phyloP scores from a whole-genome alignment of 306 rosid genomes.

The Trichosanthes truncata region DNA sequence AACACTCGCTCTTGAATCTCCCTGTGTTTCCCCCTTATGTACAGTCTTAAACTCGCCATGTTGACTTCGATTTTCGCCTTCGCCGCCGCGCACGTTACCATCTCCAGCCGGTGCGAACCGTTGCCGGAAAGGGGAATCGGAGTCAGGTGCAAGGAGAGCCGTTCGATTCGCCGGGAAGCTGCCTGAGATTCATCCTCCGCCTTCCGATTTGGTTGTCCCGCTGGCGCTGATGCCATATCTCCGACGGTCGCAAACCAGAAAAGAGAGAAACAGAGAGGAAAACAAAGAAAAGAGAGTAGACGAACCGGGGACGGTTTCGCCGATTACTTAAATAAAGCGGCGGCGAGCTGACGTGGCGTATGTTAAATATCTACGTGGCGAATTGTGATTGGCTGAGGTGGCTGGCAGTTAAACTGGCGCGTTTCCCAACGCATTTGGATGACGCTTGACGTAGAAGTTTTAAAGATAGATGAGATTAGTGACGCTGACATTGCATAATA shows the following conservation, averaged over 20 bases:
- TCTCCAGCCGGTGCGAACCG: constrained; percentile 10
- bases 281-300: no score
- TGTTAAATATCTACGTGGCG: not conserved
- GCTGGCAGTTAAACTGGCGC: not conserved
- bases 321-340: not conserved
- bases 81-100: constrained; percentile 29
- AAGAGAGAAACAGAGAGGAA: no score
- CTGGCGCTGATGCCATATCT: not conserved
- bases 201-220: not conserved
- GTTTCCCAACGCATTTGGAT: not conserved
- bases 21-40: constrained; percentile 54
- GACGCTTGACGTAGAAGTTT: not conserved
- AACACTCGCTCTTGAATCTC: constrained; percentile 60
- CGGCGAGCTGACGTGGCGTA: not conserved
- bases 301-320: not conserved
- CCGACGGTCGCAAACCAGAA: not conserved
- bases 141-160: constrained; percentile 45
- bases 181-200: constrained; percentile 24
- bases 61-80: constrained; percentile 21
- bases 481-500: not conserved
- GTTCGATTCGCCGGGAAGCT: constrained; percentile 38
- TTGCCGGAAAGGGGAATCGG: constrained; percentile 15
- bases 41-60: constrained; percentile 21
- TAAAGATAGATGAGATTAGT: not conserved
- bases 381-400: not conserved